Conservation (phyloP, 2,329 filamentous ascomycete genomes). For the Mariannaea elegans region DNA sequence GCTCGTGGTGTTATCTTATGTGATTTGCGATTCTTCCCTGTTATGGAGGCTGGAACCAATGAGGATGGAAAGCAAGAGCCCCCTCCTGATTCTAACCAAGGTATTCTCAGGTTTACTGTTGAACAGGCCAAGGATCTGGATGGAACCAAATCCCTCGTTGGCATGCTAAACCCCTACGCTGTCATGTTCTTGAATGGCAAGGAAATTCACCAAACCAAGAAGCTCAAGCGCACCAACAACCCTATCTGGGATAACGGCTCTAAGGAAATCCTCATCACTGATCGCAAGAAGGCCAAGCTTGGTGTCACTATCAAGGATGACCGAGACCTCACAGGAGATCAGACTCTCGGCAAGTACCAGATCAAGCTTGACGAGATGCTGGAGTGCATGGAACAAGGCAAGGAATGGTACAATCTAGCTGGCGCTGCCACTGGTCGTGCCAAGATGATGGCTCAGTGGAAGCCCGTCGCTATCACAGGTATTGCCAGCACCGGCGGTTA, state of each 20-base stretch:
- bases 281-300: constrained; percentile 88
- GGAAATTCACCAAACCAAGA: constrained; percentile 87
- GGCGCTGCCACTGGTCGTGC: constrained; percentile 84
- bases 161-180: constrained; percentile 90
- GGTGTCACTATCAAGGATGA: constrained; percentile 96
- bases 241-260: constrained; percentile 94
- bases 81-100: constrained; percentile 88
- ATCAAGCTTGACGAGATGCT: constrained; percentile 96
- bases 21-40: constrained; percentile 95
- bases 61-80: constrained; percentile 82
- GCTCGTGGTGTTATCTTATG: constrained; percentile 80
- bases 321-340: constrained; percentile 83
- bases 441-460: constrained; percentile 95
- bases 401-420: constrained; percentile 94
- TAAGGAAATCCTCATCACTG: constrained; percentile 95
- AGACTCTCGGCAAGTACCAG: constrained; percentile 89
- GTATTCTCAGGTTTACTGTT: constrained; percentile 91
- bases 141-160: constrained; percentile 89
- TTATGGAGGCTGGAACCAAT: constrained; percentile 76
- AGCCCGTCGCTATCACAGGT: constrained; percentile 87
- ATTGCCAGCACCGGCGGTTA: constrained; percentile 86
- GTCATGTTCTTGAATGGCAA: constrained; percentile 90
- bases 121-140: constrained; percentile 98
- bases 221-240: constrained; percentile 96
- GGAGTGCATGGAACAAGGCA: constrained; percentile 87